Evolutionary conservation across 2,329 filamentous ascomycete species (phyloP).

Genomic region (Penicillium sp.): DNA sequence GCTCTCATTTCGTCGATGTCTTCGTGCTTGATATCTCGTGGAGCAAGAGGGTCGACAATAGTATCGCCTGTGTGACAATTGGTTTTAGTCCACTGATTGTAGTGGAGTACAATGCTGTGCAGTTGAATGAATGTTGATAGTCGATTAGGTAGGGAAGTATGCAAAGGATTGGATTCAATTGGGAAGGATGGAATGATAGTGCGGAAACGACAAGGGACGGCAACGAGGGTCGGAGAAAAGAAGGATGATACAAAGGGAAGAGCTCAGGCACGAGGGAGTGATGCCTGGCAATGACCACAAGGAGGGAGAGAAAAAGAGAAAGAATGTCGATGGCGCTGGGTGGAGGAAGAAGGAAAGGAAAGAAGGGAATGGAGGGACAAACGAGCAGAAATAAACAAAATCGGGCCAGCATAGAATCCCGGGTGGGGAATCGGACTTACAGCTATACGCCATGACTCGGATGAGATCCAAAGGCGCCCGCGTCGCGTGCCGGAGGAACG

Average conservation of each 20-base stretch:
- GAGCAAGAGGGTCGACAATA: slow-evolving; percentile 30
- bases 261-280: slow-evolving; percentile 1
- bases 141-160: background rate
- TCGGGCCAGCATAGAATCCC: slow-evolving; percentile 33
- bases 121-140: slow-evolving; percentile 1
- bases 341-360: slow-evolving; percentile 20
- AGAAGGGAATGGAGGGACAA: slow-evolving; percentile 32
- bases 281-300: background rate
- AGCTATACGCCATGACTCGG: slow-evolving; percentile 40
- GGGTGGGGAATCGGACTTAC: slow-evolving; percentile 41
- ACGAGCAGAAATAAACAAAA: slow-evolving; percentile 47
- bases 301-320: slow-evolving; percentile 17
- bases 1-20: slow-evolving; percentile 42
- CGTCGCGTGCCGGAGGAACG: slow-evolving; percentile 40
- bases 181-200: slow-evolving; percentile 1
- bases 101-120: background rate
- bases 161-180: background rate
- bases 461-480: slow-evolving; percentile 30
- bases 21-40: slow-evolving; percentile 32
- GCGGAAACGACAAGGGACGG: background rate
- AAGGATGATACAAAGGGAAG: background rate
- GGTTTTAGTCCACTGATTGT: slow-evolving; percentile 11
- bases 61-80: slow-evolving; percentile 30
- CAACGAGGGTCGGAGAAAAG: slow-evolving; percentile 15
- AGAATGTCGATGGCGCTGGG: slow-evolving; percentile 29